phyloP scores from a whole-genome alignment of 2,329 filamentous ascomycete species.

The Penicillium psychrosexuale region DNA sequence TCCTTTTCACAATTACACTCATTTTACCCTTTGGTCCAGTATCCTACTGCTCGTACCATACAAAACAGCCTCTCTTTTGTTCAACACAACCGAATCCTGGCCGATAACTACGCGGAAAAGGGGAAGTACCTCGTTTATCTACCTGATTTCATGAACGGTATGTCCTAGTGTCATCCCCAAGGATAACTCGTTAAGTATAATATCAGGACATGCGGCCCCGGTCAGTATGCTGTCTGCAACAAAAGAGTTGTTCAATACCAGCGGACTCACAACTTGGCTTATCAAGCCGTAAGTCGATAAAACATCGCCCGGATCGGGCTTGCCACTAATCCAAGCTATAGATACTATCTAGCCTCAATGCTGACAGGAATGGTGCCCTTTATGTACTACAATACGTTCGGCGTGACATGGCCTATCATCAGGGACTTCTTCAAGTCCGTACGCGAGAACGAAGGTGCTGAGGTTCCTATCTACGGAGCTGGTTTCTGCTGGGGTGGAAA shows the following conservation, averaged over 20 bases:
- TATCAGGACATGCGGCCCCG: neutral
- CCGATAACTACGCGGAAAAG: conserved; percentile 54
- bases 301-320: neutral
- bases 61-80: no score
- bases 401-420: conserved; percentile 35
- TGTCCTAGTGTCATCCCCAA: conserved; percentile 1
- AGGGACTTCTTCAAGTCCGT: conserved; percentile 38
- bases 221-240: neutral
- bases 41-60: no score
- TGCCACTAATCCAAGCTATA: neutral
- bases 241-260: neutral
- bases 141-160: conserved; percentile 58
- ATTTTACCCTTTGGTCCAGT: no score
- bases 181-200: neutral
- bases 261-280: neutral
- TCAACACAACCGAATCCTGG: conserved; percentile 51
- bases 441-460: conserved; percentile 30
- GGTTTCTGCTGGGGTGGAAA: conserved; percentile 66
- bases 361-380: neutral
- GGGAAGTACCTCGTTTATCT: conserved; percentile 51
- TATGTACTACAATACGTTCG: neutral
- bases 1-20: no score
- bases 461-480: conserved; percentile 50
- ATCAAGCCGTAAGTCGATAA: neutral
- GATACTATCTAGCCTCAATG: neutral